A percentile compares a stretch with the other conserved stretches of the same genome.
Evolutionary conservation across 768 basidiomycete species (phyloP).

Genomic region (Mycena capillaripes): DNA sequence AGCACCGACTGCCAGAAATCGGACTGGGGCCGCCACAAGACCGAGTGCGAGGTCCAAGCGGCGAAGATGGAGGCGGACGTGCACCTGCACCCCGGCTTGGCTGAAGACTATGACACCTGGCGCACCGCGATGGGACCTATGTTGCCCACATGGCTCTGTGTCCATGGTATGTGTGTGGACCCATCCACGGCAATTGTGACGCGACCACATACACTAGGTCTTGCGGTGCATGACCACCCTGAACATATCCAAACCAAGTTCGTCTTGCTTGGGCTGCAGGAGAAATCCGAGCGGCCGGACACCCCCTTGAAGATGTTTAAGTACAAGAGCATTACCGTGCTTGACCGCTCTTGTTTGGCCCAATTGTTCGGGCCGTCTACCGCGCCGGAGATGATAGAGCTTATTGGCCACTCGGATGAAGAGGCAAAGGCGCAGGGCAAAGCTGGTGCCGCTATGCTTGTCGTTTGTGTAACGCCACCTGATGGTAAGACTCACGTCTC

Average conservation of each 20-base stretch:
- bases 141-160: not conserved
- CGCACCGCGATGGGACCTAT: not conserved
- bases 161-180: not conserved
- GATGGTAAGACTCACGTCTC: not conserved
- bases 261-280: not conserved
- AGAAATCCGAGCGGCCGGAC: not conserved
- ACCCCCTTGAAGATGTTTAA: slow-evolving; percentile 1
- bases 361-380: not conserved
- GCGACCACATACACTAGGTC: not conserved
- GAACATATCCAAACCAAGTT: slow-evolving; percentile 3
- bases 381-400: not conserved
- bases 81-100: not conserved
- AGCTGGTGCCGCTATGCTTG: not conserved
- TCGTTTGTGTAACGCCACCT: not conserved
- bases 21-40: not conserved
- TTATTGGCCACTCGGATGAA: not conserved
- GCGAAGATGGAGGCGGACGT: not conserved
- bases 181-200: not conserved
- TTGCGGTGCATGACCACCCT: not conserved
- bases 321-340: not conserved
- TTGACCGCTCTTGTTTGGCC: not conserved
- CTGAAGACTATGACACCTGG: slow-evolving; percentile 6
- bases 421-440: not conserved
- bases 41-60: too few species aligned
- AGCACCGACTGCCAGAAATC: slow-evolving; percentile 1